phyloP scores from a whole-genome alignment of 768 basidiomycete species.

The Russula emetica region DNA sequence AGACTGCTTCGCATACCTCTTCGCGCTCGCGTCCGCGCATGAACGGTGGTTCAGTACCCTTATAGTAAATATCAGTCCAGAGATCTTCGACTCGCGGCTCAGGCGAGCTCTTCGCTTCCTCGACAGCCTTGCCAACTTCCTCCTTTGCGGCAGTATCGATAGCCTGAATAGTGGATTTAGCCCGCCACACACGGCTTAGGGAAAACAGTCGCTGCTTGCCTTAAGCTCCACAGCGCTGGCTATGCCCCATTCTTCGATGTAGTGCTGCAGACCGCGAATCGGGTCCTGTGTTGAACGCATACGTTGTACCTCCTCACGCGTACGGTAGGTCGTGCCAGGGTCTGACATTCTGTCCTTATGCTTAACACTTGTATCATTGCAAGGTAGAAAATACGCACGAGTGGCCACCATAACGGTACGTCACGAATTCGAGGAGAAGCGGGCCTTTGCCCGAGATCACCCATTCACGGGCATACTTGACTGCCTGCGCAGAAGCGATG shows the following conservation, averaged over 20 bases:
- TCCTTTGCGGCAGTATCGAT: constrained; percentile 91
- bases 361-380: neutral
- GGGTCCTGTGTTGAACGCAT: constrained; percentile 96
- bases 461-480: constrained; percentile 86
- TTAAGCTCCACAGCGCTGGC: constrained; percentile 88
- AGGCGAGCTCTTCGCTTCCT: constrained; percentile 84
- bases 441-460: constrained; percentile 82
- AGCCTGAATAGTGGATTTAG: constrained; percentile 40
- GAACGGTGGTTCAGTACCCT: constrained; percentile 76
- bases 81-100: constrained; percentile 67
- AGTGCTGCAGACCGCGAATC: constrained; percentile 88
- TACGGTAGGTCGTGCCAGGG: constrained; percentile 98
- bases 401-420: constrained; percentile 97
- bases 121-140: constrained; percentile 82
- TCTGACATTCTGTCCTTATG: constrained; percentile 76
- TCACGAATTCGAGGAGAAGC: constrained; percentile 91
- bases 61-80: constrained; percentile 86
- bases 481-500: constrained; percentile 81
- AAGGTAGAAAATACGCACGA: constrained; percentile 56
- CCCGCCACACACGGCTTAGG: neutral
- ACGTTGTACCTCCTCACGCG: constrained; percentile 94
- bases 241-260: constrained; percentile 95
- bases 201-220: constrained; percentile 40
- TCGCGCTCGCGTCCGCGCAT: constrained; percentile 93
- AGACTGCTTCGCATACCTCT: constrained; percentile 50